These are phyloP conservation scores for Eucalyptus erythrocorys DNA, from an alignment of 345 rosid genomes.

Conservation along the genomic window DNA sequence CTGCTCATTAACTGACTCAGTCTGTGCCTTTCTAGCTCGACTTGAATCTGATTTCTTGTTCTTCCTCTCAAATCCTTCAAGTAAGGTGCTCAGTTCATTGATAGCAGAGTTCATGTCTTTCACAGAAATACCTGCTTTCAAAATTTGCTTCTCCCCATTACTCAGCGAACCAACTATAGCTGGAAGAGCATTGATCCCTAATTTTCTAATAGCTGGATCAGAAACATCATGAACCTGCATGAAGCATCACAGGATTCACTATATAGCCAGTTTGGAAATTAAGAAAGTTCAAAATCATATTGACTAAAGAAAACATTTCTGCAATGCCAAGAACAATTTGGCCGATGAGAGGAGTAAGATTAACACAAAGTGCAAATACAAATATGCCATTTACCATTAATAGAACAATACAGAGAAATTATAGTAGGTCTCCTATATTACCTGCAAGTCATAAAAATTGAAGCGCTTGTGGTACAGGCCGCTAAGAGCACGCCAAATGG, in stretches of 20 bases:
- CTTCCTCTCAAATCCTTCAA: constrained; percentile 62
- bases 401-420: background rate
- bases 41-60: constrained; percentile 54
- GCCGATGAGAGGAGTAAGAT: background rate
- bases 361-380: background rate
- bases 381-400: background rate
- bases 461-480: constrained; percentile 57
- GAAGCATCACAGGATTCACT: background rate
- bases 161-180: constrained; percentile 85
- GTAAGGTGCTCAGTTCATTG: constrained; percentile 44
- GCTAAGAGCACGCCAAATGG: constrained; percentile 86
- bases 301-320: background rate
- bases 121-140: constrained; percentile 61
- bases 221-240: constrained; percentile 52
- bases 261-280: background rate
- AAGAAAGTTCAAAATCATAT: background rate
- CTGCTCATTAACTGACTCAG: constrained; percentile 15
- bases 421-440: background rate
- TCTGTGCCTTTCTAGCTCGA: constrained; percentile 21
- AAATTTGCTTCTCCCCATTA: constrained; percentile 62
- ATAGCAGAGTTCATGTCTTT: constrained; percentile 66
- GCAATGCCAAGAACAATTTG: background rate
- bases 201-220: constrained; percentile 32
- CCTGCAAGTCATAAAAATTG: constrained; percentile 60
- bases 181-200: constrained; percentile 71